phyloP scores from a whole-genome alignment of 768 basidiomycete genomes.

The Lactarius sp. region DNA sequence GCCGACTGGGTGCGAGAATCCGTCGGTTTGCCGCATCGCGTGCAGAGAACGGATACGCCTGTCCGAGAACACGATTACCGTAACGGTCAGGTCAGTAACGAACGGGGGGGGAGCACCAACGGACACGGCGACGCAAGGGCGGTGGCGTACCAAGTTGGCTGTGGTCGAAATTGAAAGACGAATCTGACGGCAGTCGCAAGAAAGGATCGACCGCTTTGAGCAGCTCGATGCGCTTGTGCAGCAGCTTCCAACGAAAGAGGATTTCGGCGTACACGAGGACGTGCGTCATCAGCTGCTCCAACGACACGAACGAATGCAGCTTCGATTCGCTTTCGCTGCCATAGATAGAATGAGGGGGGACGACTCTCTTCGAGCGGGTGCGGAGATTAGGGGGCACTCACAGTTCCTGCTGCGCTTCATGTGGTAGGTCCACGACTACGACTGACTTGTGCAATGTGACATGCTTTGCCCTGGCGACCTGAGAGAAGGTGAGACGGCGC shows the following conservation, averaged over 20 bases:
- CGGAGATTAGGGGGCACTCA: not conserved
- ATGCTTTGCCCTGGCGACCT: conserved; percentile 35
- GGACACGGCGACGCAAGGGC: not conserved
- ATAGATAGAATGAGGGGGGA: not conserved
- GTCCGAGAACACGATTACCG: conserved; percentile 14
- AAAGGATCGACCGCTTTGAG: conserved; percentile 53
- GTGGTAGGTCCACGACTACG: conserved; percentile 31
- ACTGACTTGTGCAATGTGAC: conserved; percentile 38
- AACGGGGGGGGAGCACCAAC: conserved; percentile 29
- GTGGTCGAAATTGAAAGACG: conserved; percentile 22
- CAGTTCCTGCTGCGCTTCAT: conserved; percentile 22
- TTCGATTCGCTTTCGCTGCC: conserved; percentile 6
- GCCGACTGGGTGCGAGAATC: conserved; percentile 43
- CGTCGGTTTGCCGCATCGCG: conserved; percentile 24
- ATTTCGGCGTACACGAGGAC: conserved; percentile 70
- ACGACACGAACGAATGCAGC: conserved; percentile 1
- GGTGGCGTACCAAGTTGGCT: conserved; percentile 26
- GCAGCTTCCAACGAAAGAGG: conserved; percentile 66
- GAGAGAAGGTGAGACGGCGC: conserved; percentile 39
- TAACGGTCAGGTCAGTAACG: not conserved
- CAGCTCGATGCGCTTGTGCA: conserved; percentile 67
- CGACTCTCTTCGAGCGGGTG: not conserved
- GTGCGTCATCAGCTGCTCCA: conserved; percentile 47
- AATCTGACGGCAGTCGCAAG: conserved; percentile 1
- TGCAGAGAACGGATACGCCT: conserved; percentile 30